A percentile compares a stretch with the other conserved stretches of the same genome.
phyloP scores from a whole-genome alignment of 148 eudicot species.

The Cornus controversa region DNA sequence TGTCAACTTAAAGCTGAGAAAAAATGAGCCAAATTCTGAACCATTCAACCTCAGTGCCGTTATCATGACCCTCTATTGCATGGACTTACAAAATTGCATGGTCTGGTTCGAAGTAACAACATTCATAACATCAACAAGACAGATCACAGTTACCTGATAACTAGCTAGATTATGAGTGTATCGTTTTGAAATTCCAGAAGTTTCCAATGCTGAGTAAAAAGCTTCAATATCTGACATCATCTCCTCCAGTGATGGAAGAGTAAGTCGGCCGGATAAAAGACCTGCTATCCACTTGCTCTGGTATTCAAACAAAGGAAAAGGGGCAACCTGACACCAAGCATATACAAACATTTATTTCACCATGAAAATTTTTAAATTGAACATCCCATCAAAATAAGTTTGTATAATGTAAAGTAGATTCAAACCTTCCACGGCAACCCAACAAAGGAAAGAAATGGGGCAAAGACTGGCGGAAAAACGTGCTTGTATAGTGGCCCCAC shows the following conservation, averaged over 20 bases:
- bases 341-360: background rate
- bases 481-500: constrained; percentile 96
- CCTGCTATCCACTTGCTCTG: constrained; percentile 96
- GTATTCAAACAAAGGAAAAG: constrained; percentile 71
- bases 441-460: constrained; percentile 88
- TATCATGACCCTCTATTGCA: too few species aligned
- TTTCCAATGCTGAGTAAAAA: constrained; percentile 56
- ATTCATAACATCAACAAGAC: background rate
- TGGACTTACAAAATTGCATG: background rate
- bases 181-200: constrained; percentile 62
- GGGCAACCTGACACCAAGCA: constrained; percentile 49
- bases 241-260: constrained; percentile 58
- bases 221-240: constrained; percentile 75
- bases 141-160: constrained; percentile 39
- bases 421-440: constrained; percentile 90
- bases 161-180: constrained; percentile 67
- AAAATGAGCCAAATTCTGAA: too few species aligned
- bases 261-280: constrained; percentile 60
- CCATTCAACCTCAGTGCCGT: too few species aligned
- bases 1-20: too few species aligned
- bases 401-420: background rate
- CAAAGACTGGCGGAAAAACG: constrained; percentile 76
- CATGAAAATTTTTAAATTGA: background rate
- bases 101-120: background rate
- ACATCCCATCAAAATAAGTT: background rate